These are phyloP conservation scores for Hyphodiscus sp. DNA, from an alignment of 2,329 filamentous ascomycete species.

Conservation along the genomic window DNA sequence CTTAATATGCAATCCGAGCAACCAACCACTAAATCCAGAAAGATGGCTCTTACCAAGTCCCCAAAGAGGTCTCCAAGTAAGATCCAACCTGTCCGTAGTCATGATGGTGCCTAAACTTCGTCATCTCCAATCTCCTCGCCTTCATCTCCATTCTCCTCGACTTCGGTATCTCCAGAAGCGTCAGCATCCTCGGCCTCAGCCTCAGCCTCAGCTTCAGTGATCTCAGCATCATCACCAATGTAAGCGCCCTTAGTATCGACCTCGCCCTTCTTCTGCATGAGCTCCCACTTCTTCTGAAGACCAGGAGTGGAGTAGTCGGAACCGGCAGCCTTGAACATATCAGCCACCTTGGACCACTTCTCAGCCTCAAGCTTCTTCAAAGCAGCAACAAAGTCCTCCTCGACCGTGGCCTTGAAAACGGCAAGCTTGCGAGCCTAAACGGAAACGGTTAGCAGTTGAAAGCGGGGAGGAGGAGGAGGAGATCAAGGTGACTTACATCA, in stretches of 20 bases:
- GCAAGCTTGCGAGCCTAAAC: constrained; percentile 4
- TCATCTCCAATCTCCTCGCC: background rate
- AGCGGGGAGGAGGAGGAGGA: background rate
- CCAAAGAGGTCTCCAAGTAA: background rate
- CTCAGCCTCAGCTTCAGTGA: background rate
- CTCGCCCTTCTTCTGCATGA: constrained; percentile 5
- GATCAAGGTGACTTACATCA: constrained; percentile 7
- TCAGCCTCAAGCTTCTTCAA: constrained; percentile 5
- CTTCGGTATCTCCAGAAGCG: background rate
- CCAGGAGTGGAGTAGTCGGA: constrained; percentile 2
- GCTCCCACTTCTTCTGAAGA: constrained; percentile 8
- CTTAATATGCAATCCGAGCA: background rate
- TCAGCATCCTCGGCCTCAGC: background rate
- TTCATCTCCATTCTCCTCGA: background rate
- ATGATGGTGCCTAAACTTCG: background rate
- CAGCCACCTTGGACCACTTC: constrained; percentile 6
- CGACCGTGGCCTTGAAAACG: constrained; percentile 2
- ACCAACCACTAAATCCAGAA: background rate
- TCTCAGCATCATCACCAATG: background rate
- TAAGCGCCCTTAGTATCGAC: constrained; percentile 4
- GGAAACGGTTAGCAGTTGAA: background rate
- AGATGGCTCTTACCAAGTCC: background rate
- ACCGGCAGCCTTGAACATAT: constrained; percentile 1
- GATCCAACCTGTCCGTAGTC: background rate
- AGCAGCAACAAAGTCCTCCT: background rate